These are phyloP conservation scores for Macrocybe gigantea DNA, from an alignment of 768 basidiomycete genomes.

Conservation along the genomic window DNA sequence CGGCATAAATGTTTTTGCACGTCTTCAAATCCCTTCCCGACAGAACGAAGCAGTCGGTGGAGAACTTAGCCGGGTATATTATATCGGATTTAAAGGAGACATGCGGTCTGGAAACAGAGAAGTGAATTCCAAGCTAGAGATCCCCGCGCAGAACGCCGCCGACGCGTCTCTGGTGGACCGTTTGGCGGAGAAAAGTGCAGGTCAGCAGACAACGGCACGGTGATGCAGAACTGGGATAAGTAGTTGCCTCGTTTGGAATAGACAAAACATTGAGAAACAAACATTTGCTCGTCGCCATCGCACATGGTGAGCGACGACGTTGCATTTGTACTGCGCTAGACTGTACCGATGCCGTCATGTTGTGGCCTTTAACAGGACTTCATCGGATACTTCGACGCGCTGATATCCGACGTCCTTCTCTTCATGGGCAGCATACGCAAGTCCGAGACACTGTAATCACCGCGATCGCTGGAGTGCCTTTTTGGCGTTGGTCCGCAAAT, in stretches of 20 bases:
- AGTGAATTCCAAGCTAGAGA: conserved; percentile 56
- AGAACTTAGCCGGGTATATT: conserved; percentile 65
- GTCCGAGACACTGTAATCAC: conserved; percentile 65
- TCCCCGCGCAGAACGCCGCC: conserved; percentile 76
- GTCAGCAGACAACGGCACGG: conserved; percentile 60
- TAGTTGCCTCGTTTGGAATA: not conserved
- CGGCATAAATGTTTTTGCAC: not conserved
- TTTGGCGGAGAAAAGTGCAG: conserved; percentile 48
- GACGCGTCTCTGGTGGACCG: conserved; percentile 65
- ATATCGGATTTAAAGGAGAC: conserved; percentile 81
- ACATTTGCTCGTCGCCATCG: not conserved
- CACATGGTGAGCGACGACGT: too few relatives aligned
- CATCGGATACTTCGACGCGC: conserved; percentile 48
- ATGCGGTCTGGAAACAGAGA: conserved; percentile 48
- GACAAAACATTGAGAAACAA: not conserved
- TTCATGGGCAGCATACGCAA: conserved; percentile 53
- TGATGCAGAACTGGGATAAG: conserved; percentile 9
- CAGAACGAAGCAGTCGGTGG: conserved; percentile 67
- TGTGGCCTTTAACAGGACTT: not conserved
- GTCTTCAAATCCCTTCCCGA: not conserved
- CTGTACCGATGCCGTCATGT: too few relatives aligned
- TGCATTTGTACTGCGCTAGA: too few relatives aligned
- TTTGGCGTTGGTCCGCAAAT: conserved; percentile 57
- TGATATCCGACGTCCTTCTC: conserved; percentile 74
- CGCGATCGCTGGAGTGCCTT: conserved; percentile 48